These are phyloP conservation scores for Yarrowia divulgata DNA, from an alignment of 805 yeast genomes.

Conservation along the genomic window DNA sequence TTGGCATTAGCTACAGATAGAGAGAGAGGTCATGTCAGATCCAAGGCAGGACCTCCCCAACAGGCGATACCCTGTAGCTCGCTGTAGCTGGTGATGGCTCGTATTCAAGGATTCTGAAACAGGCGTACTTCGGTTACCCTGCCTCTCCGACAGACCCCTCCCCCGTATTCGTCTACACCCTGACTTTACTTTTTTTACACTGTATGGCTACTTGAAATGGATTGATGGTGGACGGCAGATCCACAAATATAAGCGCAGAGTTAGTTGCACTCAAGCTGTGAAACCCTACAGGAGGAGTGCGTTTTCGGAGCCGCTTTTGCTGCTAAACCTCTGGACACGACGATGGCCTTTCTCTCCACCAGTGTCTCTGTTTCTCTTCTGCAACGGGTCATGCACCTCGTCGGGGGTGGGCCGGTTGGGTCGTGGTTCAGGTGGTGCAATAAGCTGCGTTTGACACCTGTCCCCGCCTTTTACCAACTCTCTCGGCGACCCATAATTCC, in stretches of 20 bases:
- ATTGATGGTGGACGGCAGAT: not conserved
- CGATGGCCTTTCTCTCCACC: not conserved
- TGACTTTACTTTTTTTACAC: slow-evolving; percentile 9
- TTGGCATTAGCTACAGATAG: too few relatives aligned
- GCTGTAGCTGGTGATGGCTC: not conserved
- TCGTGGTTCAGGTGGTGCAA: too few relatives aligned
- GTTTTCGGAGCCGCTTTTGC: slow-evolving; percentile 5
- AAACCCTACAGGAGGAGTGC: not conserved
- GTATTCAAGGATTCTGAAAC: slow-evolving; percentile 8
- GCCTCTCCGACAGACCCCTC: too few relatives aligned
- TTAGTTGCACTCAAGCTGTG: not conserved
- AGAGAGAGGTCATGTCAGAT: too few relatives aligned
- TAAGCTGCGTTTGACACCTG: too few relatives aligned
- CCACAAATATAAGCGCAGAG: not conserved
- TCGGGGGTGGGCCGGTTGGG: too few relatives aligned
- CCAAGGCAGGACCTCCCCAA: too few relatives aligned
- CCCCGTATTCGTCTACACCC: slow-evolving; percentile 2
- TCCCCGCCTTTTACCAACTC: too few relatives aligned
- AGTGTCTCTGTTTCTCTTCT: not conserved
- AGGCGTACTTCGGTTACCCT: not conserved
- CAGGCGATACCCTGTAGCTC: too few relatives aligned
- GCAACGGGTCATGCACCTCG: not conserved
- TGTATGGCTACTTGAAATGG: slow-evolving; percentile 3
- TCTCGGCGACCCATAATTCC: too few relatives aligned
- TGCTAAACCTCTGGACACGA: slow-evolving; percentile 4